These are phyloP conservation scores for Pythium sp. DNA, from an alignment of 352 stramenopile species.

Conservation along the genomic window DNA sequence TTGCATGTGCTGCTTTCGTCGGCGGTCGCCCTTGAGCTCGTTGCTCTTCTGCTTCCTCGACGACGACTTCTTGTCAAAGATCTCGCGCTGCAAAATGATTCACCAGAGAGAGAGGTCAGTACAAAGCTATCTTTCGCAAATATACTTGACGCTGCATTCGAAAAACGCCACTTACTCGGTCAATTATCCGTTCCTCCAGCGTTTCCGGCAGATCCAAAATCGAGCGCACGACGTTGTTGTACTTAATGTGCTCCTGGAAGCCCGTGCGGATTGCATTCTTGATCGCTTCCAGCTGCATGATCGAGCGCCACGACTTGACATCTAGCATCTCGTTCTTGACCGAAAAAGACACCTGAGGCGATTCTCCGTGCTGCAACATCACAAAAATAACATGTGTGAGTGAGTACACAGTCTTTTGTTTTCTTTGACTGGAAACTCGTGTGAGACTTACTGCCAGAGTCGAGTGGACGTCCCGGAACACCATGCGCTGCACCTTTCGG, in stretches of 20 bases:
- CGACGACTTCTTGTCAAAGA: constrained; percentile 82
- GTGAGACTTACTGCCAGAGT: constrained; percentile 57
- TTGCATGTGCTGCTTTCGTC: constrained; percentile 76
- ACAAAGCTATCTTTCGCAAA: background rate
- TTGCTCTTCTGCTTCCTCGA: constrained; percentile 79
- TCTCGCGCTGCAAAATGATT: constrained; percentile 42
- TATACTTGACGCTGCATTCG: background rate
- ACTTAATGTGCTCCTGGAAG: constrained; percentile 86
- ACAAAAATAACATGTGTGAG: constrained; percentile 2
- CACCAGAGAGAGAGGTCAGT: background rate
- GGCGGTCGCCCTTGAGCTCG: constrained; percentile 72
- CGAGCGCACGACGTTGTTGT: constrained; percentile 79
- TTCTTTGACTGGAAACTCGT: background rate
- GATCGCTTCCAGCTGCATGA: constrained; percentile 83
- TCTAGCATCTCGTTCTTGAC: constrained; percentile 75
- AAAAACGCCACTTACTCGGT: constrained; percentile 44
- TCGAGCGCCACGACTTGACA: constrained; percentile 72
- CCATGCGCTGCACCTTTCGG: constrained; percentile 77
- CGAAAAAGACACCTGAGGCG: constrained; percentile 70
- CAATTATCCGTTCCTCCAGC: constrained; percentile 67
- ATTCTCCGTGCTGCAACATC: constrained; percentile 61
- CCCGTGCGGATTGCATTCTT: constrained; percentile 71
- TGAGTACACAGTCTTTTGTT: background rate
- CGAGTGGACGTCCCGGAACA: constrained; percentile 83
- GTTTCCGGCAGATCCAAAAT: constrained; percentile 78